Conservation (phyloP, 78 protist species). For the Dictyostelium brefeldianum region DNA sequence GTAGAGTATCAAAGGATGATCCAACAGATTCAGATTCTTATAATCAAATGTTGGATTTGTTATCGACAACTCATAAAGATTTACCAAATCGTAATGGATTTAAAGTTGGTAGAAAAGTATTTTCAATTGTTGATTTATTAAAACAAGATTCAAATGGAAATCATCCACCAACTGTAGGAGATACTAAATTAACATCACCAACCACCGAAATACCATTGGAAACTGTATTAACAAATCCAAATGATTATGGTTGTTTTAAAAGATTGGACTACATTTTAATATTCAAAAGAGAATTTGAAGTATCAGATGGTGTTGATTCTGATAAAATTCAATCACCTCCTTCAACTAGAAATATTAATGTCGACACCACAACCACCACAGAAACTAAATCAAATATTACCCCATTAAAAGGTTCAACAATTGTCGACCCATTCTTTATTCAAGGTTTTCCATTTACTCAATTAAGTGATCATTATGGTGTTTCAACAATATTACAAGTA, state of each 20-base stretch:
- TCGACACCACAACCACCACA: background rate
- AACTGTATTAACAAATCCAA: constrained; percentile 28
- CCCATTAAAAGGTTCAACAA: constrained; percentile 21
- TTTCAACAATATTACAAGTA: constrained; percentile 37
- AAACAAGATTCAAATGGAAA: constrained; percentile 27
- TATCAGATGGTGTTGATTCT: background rate
- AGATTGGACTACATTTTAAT: constrained; percentile 56
- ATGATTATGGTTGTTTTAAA: constrained; percentile 60
- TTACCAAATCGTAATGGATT: background rate
- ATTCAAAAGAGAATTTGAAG: constrained; percentile 16
- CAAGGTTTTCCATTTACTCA: constrained; percentile 77
- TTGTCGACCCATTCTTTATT: constrained; percentile 74
- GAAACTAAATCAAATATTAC: background rate
- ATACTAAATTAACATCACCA: background rate
- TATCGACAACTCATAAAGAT: background rate
- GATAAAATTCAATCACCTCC: background rate
- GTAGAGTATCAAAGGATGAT: constrained; percentile 20
- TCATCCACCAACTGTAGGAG: constrained; percentile 81
- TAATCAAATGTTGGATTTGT: constrained; percentile 40
- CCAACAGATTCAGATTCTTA: constrained; percentile 29
- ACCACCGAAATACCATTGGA: constrained; percentile 20
- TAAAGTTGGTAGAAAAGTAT: constrained; percentile 6
- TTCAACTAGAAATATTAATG: background rate
- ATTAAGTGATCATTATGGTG: constrained; percentile 77
- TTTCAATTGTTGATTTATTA: constrained; percentile 16